Percentiles rank a stretch among this genome's conserved stretches.
phyloP scores from a whole-genome alignment of 352 stramenopile genomes.

The Phytophthora niederhauseri region DNA sequence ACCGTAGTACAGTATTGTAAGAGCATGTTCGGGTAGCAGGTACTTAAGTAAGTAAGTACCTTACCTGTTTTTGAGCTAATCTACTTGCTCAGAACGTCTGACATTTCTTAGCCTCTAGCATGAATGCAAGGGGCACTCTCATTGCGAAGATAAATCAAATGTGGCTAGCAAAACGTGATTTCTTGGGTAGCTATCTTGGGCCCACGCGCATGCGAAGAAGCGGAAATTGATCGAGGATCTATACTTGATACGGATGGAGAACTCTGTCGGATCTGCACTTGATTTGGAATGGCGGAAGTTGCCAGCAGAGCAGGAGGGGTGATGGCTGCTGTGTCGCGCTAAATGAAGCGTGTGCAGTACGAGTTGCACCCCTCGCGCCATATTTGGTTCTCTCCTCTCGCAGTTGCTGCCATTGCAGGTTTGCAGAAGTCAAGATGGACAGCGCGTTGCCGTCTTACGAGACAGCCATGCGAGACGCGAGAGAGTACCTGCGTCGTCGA shows the following conservation, averaged over 20 bases:
- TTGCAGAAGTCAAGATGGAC: slow-evolving; percentile 24
- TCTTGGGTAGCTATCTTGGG: slow-evolving; percentile 25
- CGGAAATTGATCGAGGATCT: background rate
- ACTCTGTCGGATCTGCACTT: background rate
- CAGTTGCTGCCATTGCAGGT: background rate
- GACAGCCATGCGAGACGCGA: slow-evolving; percentile 39
- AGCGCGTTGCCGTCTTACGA: slow-evolving; percentile 42
- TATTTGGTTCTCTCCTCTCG: slow-evolving; percentile 29
- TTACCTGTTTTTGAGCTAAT: too few species aligned
- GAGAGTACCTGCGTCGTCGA: slow-evolving; percentile 39
- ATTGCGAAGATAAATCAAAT: too few species aligned
- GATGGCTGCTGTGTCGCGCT: slow-evolving; percentile 18
- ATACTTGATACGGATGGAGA: slow-evolving; percentile 11
- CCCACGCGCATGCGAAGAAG: slow-evolving; percentile 13
- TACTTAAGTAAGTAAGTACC: too few species aligned
- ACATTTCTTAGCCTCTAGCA: too few species aligned
- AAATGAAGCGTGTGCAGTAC: slow-evolving; percentile 24
- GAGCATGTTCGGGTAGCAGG: too few species aligned
- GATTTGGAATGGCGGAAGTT: slow-evolving; percentile 31
- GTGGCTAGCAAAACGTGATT: too few species aligned
- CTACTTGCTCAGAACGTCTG: too few species aligned
- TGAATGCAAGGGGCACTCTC: too few species aligned
- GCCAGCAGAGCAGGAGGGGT: background rate
- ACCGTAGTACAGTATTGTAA: too few species aligned
- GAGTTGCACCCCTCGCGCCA: slow-evolving; percentile 10